A percentile compares a stretch with the other conserved stretches of the same genome.
phyloP scores from a whole-genome alignment of 2,329 filamentous ascomycete species.

The Corniculantispora saksenae region DNA sequence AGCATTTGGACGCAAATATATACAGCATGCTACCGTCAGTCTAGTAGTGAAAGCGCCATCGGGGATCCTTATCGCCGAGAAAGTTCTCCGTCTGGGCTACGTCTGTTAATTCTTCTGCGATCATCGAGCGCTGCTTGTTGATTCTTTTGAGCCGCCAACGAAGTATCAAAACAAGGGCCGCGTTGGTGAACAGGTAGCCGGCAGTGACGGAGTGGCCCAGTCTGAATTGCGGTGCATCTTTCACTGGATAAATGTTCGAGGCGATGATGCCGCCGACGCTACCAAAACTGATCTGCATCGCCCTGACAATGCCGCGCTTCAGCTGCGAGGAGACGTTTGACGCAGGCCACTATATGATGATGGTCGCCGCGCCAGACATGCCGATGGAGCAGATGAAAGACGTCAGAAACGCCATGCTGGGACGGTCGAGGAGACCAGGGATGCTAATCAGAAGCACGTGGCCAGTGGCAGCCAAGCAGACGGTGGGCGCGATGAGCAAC shows the following conservation, averaged over 20 bases:
- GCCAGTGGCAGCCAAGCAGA: slow-evolving; percentile 59
- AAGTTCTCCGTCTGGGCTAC: slow-evolving; percentile 45
- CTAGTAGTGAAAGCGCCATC: slow-evolving; percentile 66
- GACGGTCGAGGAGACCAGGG: slow-evolving; percentile 43
- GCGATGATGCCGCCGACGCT: slow-evolving; percentile 69
- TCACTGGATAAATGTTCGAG: slow-evolving; percentile 66
- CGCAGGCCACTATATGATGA: slow-evolving; percentile 68
- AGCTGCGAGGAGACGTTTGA: slow-evolving; percentile 73
- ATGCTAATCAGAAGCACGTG: slow-evolving; percentile 62
- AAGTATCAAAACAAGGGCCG: neutral
- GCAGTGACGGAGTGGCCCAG: neutral
- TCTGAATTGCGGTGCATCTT: slow-evolving; percentile 51
- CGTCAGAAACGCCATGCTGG: slow-evolving; percentile 60
- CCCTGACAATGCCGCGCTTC: slow-evolving; percentile 67
- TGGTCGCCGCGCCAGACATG: slow-evolving; percentile 66
- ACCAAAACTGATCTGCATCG: slow-evolving; percentile 71
- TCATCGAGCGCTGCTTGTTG: slow-evolving; percentile 53
- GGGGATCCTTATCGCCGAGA: slow-evolving; percentile 61
- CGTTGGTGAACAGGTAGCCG: neutral
- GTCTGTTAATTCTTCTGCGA: slow-evolving; percentile 43
- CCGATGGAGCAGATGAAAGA: slow-evolving; percentile 66
- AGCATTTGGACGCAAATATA: no score
- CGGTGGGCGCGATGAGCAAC: slow-evolving; percentile 59
- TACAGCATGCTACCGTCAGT: no score
- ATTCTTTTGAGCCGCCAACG: slow-evolving; percentile 49